A percentile compares a stretch with the other conserved stretches of the same genome.
phyloP scores from a whole-genome alignment of 1,284 basidiomycete species.

The Ganoderma boninense region DNA sequence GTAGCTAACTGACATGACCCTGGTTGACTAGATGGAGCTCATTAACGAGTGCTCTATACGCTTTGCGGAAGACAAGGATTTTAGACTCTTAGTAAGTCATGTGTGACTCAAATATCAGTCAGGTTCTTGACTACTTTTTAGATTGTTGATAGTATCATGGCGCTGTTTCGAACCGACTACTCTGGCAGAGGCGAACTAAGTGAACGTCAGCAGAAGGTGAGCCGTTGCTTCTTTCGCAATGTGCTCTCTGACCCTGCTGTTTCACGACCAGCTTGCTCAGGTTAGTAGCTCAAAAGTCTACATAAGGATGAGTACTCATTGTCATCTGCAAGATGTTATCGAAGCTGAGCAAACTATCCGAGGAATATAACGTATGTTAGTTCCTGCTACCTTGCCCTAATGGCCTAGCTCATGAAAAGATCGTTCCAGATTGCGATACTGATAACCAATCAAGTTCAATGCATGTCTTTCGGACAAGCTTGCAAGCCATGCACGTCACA shows the following conservation, averaged over 20 bases:
- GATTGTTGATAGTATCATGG: slow-evolving; percentile 97
- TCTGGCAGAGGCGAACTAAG: slow-evolving; percentile 92
- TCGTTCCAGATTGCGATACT: slow-evolving; percentile 77
- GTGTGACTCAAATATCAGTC: neutral
- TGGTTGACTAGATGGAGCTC: slow-evolving; percentile 75
- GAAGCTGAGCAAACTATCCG: slow-evolving; percentile 88
- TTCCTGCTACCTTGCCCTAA: neutral
- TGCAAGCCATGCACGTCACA: neutral
- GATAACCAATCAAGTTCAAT: slow-evolving; percentile 93
- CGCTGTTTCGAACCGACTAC: slow-evolving; percentile 92
- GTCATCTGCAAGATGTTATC: slow-evolving; percentile 76
- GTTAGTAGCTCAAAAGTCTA: slow-evolving; percentile 41
- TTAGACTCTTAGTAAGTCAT: slow-evolving; percentile 68
- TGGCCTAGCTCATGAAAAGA: slow-evolving; percentile 27
- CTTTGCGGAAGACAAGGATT: slow-evolving; percentile 86
- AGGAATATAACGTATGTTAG: slow-evolving; percentile 77
- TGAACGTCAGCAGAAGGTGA: slow-evolving; percentile 90
- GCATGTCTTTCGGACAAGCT: slow-evolving; percentile 47
- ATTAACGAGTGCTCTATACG: slow-evolving; percentile 86
- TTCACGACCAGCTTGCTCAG: slow-evolving; percentile 64
- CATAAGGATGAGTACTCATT: neutral
- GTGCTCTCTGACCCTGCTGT: neutral
- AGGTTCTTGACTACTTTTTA: slow-evolving; percentile 40
- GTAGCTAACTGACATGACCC: neutral
- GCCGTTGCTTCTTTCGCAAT: slow-evolving; percentile 6